Base-by-base conservation (phyloP, 2,329 filamentous ascomycete species). In the Paecilomyces formosus region DNA sequence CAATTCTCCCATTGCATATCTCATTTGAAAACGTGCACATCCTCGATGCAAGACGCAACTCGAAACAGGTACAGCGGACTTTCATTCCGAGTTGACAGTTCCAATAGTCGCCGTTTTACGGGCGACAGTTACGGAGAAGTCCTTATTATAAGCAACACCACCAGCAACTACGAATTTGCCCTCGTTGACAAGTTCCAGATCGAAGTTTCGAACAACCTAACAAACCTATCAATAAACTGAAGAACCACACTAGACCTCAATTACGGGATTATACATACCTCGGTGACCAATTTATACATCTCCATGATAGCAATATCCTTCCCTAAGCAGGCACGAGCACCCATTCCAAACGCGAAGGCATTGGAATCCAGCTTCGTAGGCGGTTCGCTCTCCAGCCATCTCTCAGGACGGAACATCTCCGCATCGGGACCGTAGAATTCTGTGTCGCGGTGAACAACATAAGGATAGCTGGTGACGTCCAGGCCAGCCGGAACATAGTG, bases 351-450 rank as follows among this genome's bases (percentile, higher is more conserved):
- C 1, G 58, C 58, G 30, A 68, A 66, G 55, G 58, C 61, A 4
- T 52, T 39, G 11, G 57, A 57, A 24, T 64, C 63, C 53, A 64
- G 58, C 35, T 52, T 54, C 8, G 56, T 55, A 11, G 45, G 50
- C 15, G 39, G 45, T 18, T 57, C 58, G 55, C 72, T 75, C 50
- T 77, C 73, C 0, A 79, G 62, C 77, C 80, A 80, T n/a, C 78
- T 68, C 59, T 81, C 78, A 0, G 79, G 79, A 26, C 69, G 68
- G 62, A 78, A 80, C 5, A 72, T 71, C 12, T 76, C 72, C 7
- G 73, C 72, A 58, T 81, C 77, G 6, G 78, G 73, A 3, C 78
- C 78, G 53, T 71, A 80, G 1, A 77, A 73, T 5, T 62, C 61
- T 6, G 74, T 72, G 61, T 80, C 75, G 4, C 73, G 70, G 60